Percentiles rank a stretch among this genome's conserved stretches.
These are phyloP conservation scores for Prunus salicina DNA, from an alignment of 306 rosid genomes.

Conservation along the genomic window DNA sequence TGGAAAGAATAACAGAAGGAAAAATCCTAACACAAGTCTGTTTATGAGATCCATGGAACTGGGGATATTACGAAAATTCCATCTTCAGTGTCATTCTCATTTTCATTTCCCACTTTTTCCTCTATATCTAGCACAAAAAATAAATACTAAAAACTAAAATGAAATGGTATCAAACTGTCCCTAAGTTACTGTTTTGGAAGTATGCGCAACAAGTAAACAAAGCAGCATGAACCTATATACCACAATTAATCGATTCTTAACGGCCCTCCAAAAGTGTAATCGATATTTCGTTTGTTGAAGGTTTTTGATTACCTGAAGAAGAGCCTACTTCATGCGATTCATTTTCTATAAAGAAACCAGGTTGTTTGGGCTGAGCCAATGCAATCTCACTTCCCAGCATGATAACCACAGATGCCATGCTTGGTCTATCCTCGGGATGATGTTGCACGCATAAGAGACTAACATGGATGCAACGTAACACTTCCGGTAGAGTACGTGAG, in stretches of 20 bases:
- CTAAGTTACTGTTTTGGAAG: too few species aligned
- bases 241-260: background rate
- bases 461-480: constrained; percentile 39
- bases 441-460: constrained; percentile 51
- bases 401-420: constrained; percentile 42
- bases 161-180: too few species aligned
- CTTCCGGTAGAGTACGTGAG: constrained; percentile 11
- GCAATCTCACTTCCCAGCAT: constrained; percentile 41
- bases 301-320: background rate
- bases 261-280: constrained; percentile 19
- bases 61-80: too few species aligned
- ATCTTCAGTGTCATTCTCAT: too few species aligned
- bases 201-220: too few species aligned
- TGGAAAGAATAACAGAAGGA: too few species aligned
- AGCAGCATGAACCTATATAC: too few species aligned
- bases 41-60: too few species aligned
- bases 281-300: constrained; percentile 13
- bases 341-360: constrained; percentile 22
- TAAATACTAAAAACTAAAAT: too few species aligned
- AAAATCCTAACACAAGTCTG: too few species aligned
- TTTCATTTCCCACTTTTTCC: too few species aligned
- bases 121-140: too few species aligned
- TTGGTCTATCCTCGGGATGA: constrained; percentile 47
- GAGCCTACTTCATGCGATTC: background rate
- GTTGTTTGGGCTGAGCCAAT: constrained; percentile 46